These are phyloP conservation scores for Cyanodermella asteris DNA, from an alignment of 2,329 filamentous ascomycete species.

Conservation along the genomic window DNA sequence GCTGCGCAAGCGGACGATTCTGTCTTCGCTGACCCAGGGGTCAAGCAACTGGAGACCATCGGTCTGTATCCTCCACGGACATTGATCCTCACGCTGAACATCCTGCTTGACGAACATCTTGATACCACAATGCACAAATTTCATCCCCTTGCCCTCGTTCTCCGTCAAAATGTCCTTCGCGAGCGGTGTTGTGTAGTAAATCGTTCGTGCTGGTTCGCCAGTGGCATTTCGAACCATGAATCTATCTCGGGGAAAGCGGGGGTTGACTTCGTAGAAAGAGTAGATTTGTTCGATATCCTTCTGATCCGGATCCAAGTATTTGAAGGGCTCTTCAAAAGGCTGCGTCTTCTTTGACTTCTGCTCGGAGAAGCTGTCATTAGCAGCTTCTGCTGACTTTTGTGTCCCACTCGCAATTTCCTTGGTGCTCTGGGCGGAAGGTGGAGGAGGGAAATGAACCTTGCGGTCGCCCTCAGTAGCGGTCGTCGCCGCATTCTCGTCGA, in stretches of 20 bases:
- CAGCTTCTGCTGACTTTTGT: not conserved
- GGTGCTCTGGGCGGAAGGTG: slow-evolving; percentile 10
- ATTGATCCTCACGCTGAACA: slow-evolving; percentile 64
- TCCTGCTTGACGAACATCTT: slow-evolving; percentile 99
- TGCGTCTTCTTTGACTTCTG: slow-evolving; percentile 15
- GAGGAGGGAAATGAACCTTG: slow-evolving; percentile 14
- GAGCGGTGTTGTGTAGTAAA: slow-evolving; percentile 82
- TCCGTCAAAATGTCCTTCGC: slow-evolving; percentile 64
- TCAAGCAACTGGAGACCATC: slow-evolving; percentile 84
- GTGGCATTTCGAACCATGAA: slow-evolving; percentile 92
- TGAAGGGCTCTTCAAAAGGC: slow-evolving; percentile 76
- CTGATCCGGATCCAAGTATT: slow-evolving; percentile 58
- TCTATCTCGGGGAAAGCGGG: slow-evolving; percentile 67
- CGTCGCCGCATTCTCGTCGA: slow-evolving; percentile 4
- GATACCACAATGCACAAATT: slow-evolving; percentile 89
- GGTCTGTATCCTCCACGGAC: slow-evolving; percentile 84
- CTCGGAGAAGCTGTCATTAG: not conserved
- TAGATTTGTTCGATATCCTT: slow-evolving; percentile 57
- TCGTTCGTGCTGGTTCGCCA: slow-evolving; percentile 73
- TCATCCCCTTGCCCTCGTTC: slow-evolving; percentile 80
- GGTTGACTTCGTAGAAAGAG: slow-evolving; percentile 64
- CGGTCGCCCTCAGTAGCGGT: slow-evolving; percentile 9
- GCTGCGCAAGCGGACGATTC: slow-evolving; percentile 53
- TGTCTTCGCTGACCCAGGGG: slow-evolving; percentile 62
- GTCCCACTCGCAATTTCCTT: not conserved